These are phyloP conservation scores for Millerago galiae DNA, from an alignment of 805 yeast genomes.

Conservation along the genomic window DNA sequence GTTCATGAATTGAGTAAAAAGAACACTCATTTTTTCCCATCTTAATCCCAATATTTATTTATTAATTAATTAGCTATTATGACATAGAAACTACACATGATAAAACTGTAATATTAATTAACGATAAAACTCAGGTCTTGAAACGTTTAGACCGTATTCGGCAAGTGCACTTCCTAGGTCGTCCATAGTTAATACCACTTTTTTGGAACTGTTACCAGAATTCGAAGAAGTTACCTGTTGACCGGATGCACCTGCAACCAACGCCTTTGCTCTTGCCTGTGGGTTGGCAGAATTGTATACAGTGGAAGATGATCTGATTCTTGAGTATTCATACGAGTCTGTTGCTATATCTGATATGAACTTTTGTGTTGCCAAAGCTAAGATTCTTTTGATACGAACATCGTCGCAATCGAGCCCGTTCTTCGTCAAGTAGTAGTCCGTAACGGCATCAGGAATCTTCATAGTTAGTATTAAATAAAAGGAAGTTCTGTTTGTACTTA, in stretches of 20 bases:
- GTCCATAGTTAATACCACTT: conserved; percentile 85
- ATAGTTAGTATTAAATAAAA: neutral
- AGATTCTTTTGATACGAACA: conserved; percentile 56
- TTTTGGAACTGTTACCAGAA: conserved; percentile 49
- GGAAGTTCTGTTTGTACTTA: conserved; percentile 1
- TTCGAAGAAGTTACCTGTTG: conserved; percentile 28
- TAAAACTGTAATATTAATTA: conserved; percentile 24
- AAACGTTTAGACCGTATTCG: conserved; percentile 86
- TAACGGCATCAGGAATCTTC: conserved; percentile 87
- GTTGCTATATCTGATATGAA: conserved; percentile 91
- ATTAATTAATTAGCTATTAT: neutral
- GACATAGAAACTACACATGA: neutral
- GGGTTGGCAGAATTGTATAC: conserved; percentile 85
- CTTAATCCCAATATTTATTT: conserved; percentile 7
- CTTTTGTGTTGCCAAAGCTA: conserved; percentile 95
- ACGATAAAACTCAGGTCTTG: conserved; percentile 91
- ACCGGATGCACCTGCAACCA: conserved; percentile 54
- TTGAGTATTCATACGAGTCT: conserved; percentile 92
- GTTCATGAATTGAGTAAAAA: conserved; percentile 56
- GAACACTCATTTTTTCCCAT: conserved; percentile 62
- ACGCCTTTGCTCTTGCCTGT: conserved; percentile 75
- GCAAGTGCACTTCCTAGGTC: conserved; percentile 88
- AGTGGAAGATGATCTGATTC: conserved; percentile 83
- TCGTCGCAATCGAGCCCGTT: conserved; percentile 83
- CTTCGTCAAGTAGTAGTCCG: conserved; percentile 82